Conservation (phyloP, 352 stramenopile species). For the Pythium phragmiticola region DNA sequence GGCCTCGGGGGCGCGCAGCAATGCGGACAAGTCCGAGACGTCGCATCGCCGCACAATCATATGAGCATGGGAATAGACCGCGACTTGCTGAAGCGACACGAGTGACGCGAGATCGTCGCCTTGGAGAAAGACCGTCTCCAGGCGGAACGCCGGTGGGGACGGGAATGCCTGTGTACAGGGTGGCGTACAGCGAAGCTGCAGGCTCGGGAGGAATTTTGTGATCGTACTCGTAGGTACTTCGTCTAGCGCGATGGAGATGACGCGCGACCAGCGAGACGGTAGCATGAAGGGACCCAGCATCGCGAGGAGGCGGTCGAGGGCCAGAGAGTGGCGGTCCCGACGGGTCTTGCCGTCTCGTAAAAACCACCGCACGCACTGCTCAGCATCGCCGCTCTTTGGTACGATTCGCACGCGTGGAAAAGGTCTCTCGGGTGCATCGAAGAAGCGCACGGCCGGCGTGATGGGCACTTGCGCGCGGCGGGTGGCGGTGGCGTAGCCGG, state of each 20-base stretch:
- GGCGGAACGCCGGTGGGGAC: not conserved
- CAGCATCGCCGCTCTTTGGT: not conserved
- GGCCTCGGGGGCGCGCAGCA: not conserved
- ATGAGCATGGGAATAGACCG: not conserved
- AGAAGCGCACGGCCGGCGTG: constrained; percentile 8
- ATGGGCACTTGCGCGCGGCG: not conserved
- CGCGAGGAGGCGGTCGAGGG: not conserved
- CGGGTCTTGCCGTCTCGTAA: not conserved
- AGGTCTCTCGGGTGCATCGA: not conserved
- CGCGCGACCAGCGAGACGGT: not conserved
- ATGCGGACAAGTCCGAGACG: not conserved
- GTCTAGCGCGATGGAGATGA: not conserved
- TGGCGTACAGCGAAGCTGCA: not conserved
- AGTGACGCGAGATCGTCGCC: constrained; percentile 1
- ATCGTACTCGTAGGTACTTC: not conserved
- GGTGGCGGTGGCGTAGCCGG: too few species aligned
- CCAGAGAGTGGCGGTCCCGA: too few species aligned
- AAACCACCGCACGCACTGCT: not conserved
- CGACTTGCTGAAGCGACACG: not conserved
- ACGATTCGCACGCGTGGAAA: not conserved
- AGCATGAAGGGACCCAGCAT: not conserved
- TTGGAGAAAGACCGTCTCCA: not conserved
- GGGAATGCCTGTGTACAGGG: not conserved
- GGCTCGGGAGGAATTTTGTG: not conserved
- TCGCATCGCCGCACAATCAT: constrained; percentile 1